phyloP scores from a whole-genome alignment of 2,329 filamentous ascomycete genomes.

The Dryadomyces quercus-mongolicae region DNA sequence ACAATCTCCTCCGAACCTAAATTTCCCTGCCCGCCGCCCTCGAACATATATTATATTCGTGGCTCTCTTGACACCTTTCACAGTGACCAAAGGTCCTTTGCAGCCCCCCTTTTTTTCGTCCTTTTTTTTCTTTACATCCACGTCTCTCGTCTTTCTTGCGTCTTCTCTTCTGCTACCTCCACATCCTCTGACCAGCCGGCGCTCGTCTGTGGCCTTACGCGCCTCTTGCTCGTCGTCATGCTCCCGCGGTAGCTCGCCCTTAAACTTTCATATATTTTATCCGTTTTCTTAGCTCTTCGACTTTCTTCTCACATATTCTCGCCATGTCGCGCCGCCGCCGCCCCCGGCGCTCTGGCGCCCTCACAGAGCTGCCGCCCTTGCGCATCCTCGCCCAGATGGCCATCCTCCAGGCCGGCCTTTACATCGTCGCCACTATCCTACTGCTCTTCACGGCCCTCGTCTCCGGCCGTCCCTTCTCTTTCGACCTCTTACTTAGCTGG shows the following conservation, averaged over 20 bases:
- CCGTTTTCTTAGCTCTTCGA: not conserved
- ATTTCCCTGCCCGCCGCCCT: not conserved
- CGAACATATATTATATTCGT: not conserved
- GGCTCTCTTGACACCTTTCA: not conserved
- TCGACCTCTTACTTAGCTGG: conserved; percentile 47
- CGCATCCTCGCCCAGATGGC: conserved; percentile 48
- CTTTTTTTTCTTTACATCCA: too few species aligned
- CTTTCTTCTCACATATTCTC: not conserved
- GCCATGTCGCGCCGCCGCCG: conserved; percentile 42
- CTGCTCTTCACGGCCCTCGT: conserved; percentile 48
- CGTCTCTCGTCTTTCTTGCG: not conserved
- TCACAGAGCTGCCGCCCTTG: conserved; percentile 48
- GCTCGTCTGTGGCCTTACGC: too few species aligned
- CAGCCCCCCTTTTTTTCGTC: not conserved
- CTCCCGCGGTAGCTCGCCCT: not conserved
- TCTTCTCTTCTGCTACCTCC: too few species aligned
- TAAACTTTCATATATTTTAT: not conserved
- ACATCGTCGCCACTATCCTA: conserved; percentile 35
- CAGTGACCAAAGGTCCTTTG: too few species aligned
- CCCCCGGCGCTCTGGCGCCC: conserved; percentile 46
- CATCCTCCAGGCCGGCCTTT: conserved; percentile 43
- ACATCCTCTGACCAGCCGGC: too few species aligned
- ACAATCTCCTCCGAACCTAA: not conserved
- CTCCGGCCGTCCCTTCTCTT: conserved; percentile 39
- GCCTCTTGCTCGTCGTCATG: not conserved